These are phyloP conservation scores for Mycena galericulata DNA, from an alignment of 768 basidiomycete species.

Conservation along the genomic window DNA sequence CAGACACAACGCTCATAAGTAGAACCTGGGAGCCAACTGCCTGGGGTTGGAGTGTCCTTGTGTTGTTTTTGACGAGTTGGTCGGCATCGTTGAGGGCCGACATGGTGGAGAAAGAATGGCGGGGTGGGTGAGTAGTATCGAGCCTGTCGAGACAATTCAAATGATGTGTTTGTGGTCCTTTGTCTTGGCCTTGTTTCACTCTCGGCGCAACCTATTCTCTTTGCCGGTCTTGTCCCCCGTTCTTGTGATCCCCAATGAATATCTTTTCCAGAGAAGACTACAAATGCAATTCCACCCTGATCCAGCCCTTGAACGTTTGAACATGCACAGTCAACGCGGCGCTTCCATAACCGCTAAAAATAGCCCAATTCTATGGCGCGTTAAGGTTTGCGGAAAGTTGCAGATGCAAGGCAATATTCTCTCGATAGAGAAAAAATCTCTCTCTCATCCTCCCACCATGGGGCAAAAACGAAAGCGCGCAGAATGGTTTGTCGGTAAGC, in stretches of 20 bases:
- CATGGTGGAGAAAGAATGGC: conserved; percentile 41
- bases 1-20: conserved; percentile 80
- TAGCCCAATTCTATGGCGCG: background rate
- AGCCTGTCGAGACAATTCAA: too few species aligned
- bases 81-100: conserved; percentile 41
- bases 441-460: background rate
- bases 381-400: background rate
- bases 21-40: conserved; percentile 78
- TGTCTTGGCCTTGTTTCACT: background rate
- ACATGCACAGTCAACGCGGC: conserved; percentile 13
- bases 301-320: background rate
- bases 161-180: too few species aligned
- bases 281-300: background rate
- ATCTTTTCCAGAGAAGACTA: background rate
- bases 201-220: background rate
- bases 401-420: background rate
- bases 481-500: background rate
- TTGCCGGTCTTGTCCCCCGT: background rate
- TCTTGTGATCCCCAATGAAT: background rate
- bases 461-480: background rate
- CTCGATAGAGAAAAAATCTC: background rate
- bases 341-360: background rate
- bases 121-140: background rate
- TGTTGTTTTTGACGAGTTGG: conserved; percentile 24
- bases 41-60: too few species aligned